Evolutionary conservation across 768 basidiomycete genomes (phyloP).

Genomic region (Myochromella boudieri): DNA sequence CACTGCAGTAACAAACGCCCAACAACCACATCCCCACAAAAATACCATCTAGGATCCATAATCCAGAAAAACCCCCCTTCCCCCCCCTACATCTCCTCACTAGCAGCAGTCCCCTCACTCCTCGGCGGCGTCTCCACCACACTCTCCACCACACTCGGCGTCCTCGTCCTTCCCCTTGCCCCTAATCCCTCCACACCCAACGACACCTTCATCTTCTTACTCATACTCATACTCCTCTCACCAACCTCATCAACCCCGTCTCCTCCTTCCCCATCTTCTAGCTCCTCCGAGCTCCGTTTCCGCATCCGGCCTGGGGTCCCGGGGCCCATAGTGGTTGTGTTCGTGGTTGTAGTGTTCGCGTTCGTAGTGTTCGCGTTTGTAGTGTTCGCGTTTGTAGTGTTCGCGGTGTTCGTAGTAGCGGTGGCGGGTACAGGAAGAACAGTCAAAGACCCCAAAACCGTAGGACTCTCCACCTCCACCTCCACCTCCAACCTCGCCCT

Average conservation of each 20-base stretch:
- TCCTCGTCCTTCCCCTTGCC: neutral
- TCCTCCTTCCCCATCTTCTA: no score
- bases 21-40: no score
- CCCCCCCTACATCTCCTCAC: no score
- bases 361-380: no score
- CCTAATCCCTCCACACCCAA: neutral
- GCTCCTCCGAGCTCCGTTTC: slow-evolving; percentile 53
- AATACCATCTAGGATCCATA: no score
- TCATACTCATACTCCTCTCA: slow-evolving; percentile 1
- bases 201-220: slow-evolving; percentile 14
- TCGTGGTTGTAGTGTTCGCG: neutral
- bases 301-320: slow-evolving; percentile 26
- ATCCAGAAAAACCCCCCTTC: no score
- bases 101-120: no score
- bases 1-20: no score
- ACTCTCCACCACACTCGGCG: no score
- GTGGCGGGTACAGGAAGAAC: neutral
- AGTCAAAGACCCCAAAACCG: slow-evolving; percentile 5
- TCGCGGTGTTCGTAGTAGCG: neutral
- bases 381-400: no score
- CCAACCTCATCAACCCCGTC: no score
- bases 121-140: neutral
- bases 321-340: neutral
- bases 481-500: slow-evolving; percentile 16
- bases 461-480: slow-evolving; percentile 10